Conservation (phyloP, 2,329 filamentous ascomycete genomes). For the Colletotrichum sp. region DNA sequence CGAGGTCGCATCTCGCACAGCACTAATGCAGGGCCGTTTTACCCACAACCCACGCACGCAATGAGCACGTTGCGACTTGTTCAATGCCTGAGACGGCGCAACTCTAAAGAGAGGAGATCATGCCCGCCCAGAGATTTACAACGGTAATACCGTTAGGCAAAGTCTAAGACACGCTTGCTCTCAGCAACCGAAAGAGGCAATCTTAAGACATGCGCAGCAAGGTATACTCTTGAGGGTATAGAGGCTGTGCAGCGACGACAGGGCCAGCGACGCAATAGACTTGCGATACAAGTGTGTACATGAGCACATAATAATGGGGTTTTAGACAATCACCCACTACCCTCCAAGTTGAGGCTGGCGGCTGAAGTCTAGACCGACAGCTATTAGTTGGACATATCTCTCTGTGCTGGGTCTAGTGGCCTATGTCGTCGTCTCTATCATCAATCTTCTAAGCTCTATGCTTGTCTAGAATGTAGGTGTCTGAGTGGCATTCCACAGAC, state of each 20-base stretch:
- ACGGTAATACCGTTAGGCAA: not conserved
- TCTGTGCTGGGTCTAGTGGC: not conserved
- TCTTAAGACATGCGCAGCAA: not conserved
- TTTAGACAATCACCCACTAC: not conserved
- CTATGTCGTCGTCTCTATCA: not conserved
- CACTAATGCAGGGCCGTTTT: not conserved
- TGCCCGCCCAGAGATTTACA: not conserved
- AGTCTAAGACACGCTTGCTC: not conserved
- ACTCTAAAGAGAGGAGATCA: not conserved
- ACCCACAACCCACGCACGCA: not conserved
- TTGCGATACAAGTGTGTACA: not conserved
- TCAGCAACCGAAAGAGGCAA: not conserved
- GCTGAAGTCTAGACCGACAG: not conserved
- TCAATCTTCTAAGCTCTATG: not conserved
- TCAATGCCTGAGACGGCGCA: not conserved
- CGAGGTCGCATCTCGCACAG: not conserved
- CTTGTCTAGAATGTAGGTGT: not conserved
- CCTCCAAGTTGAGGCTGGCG: not conserved
- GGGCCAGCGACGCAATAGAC: not conserved
- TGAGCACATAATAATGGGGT: not conserved
- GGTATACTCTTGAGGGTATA: not conserved
- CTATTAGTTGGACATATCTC: fast-evolving
- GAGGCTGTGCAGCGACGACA: not conserved
- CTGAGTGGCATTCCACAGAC: not conserved
- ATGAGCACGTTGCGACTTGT: not conserved